Base-by-base conservation (phyloP, 192 early-diverging fungal genomes). In the Umbelopsis sp. region DNA sequence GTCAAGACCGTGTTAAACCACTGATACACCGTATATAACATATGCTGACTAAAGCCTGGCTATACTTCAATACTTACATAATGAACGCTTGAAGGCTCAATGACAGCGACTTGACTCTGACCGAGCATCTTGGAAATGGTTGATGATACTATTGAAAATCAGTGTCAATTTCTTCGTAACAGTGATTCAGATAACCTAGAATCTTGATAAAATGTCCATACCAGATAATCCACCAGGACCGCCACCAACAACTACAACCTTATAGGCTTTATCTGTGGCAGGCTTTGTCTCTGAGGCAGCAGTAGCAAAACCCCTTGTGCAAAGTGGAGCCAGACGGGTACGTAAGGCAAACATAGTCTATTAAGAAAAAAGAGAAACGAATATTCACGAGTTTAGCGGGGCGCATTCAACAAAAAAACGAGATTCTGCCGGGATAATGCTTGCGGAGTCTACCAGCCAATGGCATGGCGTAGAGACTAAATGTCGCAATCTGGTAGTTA, bases 71-170 rank as follows among this genome's bases (percentile, higher is more conserved):
- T 46, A 65, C 77, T 74, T 82, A 87, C 86, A 77, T 91, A 91
- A 81, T 93, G 91, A 3, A 78, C 80, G 48, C 70, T 71, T 0
- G 92, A 86, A 25, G 92, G 91, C 55, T 93, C 92, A 53, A 93
- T 80, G 41, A 93, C 84, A n/a, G 91, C 90, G 7, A 93, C 88
- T 25, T 87, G 79, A 46, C 83, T 79, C 66, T 83, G 80, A 68
- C 89, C 88, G n/a, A 91, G 84, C 33, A 82, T 73, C 48, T 86
- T 70, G 11, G 90, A 78, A 10, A 93, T 72, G 8, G 90, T 90
- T 37, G 91, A 87, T 13, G 92, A 88, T 49, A 93, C 92, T 65
- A 82, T 64, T 30, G 15, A 30, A 0, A 11, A 3, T 8, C n/a
- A 18, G 2, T 22, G 44, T 47, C 45, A 48, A 37, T 16, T 6